These are phyloP conservation scores for Rhodomyrtus psidioides DNA, from an alignment of 441 rosid species.

Conservation along the genomic window DNA sequence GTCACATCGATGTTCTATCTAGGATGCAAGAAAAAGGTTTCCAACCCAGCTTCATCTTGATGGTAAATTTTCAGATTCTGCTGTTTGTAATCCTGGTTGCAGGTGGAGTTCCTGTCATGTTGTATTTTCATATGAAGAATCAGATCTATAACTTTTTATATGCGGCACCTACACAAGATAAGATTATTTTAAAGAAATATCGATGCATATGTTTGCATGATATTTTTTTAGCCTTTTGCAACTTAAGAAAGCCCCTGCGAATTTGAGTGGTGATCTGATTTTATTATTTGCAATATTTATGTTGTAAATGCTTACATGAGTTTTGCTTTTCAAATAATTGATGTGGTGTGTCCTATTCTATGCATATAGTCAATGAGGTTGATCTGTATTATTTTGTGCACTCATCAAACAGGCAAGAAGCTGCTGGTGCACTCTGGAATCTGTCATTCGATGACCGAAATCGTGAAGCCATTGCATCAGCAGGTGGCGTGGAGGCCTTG, in stretches of 20 bases:
- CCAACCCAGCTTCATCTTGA: not conserved
- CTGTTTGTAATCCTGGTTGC: not conserved
- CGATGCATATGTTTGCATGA: not conserved
- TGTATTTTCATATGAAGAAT: not conserved
- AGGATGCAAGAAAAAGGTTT: not conserved
- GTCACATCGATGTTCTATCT: not conserved
- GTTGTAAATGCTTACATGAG: not conserved
- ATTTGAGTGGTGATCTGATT: not conserved
- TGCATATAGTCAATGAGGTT: not conserved
- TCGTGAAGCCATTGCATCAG: conserved; percentile 92
- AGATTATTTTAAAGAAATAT: not conserved
- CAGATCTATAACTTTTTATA: not conserved
- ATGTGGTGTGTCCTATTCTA: not conserved
- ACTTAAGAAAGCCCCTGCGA: not conserved
- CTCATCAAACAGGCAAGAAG: conserved; percentile 70
- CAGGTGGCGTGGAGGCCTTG: conserved; percentile 98
- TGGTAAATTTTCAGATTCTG: not conserved
- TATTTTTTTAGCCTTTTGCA: not conserved
- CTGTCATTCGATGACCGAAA: conserved; percentile 88
- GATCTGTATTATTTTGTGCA: not conserved
- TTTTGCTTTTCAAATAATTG: not conserved
- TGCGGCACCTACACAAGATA: not conserved
- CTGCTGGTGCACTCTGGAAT: conserved; percentile 98
- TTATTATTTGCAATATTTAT: not conserved
- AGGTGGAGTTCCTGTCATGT: not conserved